These are phyloP conservation scores for Lophium mytilinum DNA, from an alignment of 495 filamentous ascomycete genomes.

Conservation along the genomic window DNA sequence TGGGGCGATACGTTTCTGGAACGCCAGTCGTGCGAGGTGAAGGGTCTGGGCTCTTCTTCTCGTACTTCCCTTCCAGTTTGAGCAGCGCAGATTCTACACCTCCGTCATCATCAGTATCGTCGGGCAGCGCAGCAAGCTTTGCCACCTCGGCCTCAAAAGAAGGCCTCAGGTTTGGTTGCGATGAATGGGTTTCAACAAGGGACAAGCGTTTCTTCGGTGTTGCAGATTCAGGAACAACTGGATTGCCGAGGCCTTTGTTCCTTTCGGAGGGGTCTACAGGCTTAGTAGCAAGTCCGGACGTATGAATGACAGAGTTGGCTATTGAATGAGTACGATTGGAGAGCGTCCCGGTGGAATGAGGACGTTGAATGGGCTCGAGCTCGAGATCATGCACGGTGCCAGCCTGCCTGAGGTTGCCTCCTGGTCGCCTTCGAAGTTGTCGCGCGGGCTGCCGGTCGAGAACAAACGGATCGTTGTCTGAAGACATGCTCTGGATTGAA, in stretches of 20 bases:
- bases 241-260: not conserved
- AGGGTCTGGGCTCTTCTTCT: conserved; percentile 40
- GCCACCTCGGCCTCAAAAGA: conserved; percentile 89
- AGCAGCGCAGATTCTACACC: conserved; percentile 84
- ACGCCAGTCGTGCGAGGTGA: conserved; percentile 22
- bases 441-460: conserved; percentile 37
- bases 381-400: conserved; percentile 61
- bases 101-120: conserved; percentile 75
- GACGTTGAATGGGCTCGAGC: conserved; percentile 47
- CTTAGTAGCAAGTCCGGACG: conserved; percentile 30
- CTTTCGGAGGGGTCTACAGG: conserved; percentile 8
- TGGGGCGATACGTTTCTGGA: conserved; percentile 9
- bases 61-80: conserved; percentile 86
- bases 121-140: conserved; percentile 79
- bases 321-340: conserved; percentile 62
- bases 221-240: not conserved
- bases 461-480: conserved; percentile 33
- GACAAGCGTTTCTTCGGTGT: conserved; percentile 35
- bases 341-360: conserved; percentile 64
- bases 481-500: conserved; percentile 32
- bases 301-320: conserved; percentile 44
- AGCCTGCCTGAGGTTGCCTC: conserved; percentile 78
- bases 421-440: conserved; percentile 75
- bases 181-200: conserved; percentile 66
- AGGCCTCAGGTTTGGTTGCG: conserved; percentile 66